These are phyloP conservation scores for Chaetomium sp. DNA, from an alignment of 2,329 filamentous ascomycete genomes.

Conservation along the genomic window DNA sequence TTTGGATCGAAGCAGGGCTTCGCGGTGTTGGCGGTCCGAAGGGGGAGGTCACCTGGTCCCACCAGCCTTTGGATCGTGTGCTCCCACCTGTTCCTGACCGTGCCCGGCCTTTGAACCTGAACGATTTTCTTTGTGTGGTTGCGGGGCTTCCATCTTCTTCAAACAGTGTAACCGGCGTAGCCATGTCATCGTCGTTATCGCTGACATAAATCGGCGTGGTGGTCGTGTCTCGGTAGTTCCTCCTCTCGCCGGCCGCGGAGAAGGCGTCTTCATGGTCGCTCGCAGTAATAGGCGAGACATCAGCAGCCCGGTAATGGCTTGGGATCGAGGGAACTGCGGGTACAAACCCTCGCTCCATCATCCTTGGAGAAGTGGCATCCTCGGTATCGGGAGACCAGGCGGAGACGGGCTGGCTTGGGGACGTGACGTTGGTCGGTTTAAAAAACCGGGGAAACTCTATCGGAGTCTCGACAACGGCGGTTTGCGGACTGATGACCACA, in stretches of 20 bases:
- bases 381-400: constrained; percentile 64
- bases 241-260: constrained; percentile 11
- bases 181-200: constrained; percentile 52
- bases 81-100: constrained; percentile 52
- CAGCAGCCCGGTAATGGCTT: constrained; percentile 31
- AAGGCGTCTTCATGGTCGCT: constrained; percentile 53
- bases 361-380: constrained; percentile 48
- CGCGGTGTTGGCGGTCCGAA: constrained; percentile 56
- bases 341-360: constrained; percentile 39
- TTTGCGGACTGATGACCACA: constrained; percentile 55
- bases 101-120: constrained; percentile 43
- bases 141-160: constrained; percentile 64
- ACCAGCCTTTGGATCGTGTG: constrained; percentile 70
- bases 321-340: constrained; percentile 65
- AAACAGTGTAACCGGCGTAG: constrained; percentile 67
- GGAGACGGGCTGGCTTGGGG: constrained; percentile 50
- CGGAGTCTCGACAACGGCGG: constrained; percentile 47
- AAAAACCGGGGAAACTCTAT: constrained; percentile 39
- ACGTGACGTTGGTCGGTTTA: constrained; percentile 36
- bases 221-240: constrained; percentile 25
- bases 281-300: constrained; percentile 18
- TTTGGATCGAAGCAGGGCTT: constrained; percentile 41
- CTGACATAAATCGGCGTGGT: constrained; percentile 37
- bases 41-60: constrained; percentile 74
- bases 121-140: constrained; percentile 44